Base-by-base conservation (phyloP, 2,329 filamentous ascomycete species). In the Moelleriella libera region DNA sequence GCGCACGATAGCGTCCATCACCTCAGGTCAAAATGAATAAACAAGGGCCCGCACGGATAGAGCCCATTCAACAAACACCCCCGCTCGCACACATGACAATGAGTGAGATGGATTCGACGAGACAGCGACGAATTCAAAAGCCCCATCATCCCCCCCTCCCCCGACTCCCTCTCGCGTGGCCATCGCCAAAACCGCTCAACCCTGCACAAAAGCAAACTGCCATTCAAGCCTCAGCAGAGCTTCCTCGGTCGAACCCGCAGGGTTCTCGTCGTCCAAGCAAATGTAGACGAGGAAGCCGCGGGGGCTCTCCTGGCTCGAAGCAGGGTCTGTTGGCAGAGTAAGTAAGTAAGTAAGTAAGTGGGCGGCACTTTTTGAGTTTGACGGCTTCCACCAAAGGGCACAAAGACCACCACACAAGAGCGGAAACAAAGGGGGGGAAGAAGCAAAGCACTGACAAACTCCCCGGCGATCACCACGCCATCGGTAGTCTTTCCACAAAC, bases 211-310 rank as follows among this genome's bases (percentile, higher is more conserved):
- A 21, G 50, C 28, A 10, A 29, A 30, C 3, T 50, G 12, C 52
- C 57, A 60, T 45, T 64, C 59, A 43, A 68, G 55, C 5, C 45
- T 41, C 1, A 14, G 8, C 8, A 66, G 50, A 2, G 30, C 44
- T 1, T 58, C 49, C 5, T 4, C 1, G 2, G 55, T 66, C 2
- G 58, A 68, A 6, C 48, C 54, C 0, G 46, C 28, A 0, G 48
- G 51, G 43, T 66, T 62, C 5, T 53, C 47, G 5, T 56, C 57
- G 43, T 68, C 65, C 1, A 56, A 31, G 30, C 58, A 61, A 8
- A 68, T 55, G 29, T 59, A 55, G 43, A 66, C 53, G 8, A 68
- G 50, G 28, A 69, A 62, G 5, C 60, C 63, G 5, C 56, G 52
- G 0, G 63, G 61, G 2, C 54, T 48, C 1, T 63, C 57, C 2